Percentiles rank a stretch among this genome's conserved stretches.
Evolutionary conservation across 2,329 filamentous ascomycete species (phyloP).

Genomic region (Fusarium hostae): DNA sequence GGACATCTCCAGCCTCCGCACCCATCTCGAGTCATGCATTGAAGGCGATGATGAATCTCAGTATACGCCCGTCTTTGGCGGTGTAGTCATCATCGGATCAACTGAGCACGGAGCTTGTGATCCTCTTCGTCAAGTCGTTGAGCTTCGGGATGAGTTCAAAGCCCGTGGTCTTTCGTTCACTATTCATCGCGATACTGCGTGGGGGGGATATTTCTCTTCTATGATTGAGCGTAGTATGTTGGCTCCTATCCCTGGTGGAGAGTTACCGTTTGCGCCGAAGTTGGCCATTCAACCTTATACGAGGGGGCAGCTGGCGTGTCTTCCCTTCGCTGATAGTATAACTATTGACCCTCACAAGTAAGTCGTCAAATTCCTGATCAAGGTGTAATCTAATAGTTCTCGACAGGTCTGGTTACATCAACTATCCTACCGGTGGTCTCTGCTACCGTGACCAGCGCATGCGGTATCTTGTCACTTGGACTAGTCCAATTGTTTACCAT

Average conservation of each 20-base stretch:
- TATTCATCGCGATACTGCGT: neutral
- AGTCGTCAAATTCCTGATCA: fast-evolving
- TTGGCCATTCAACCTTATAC: neutral
- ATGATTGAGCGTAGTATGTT: neutral
- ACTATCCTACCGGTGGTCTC: neutral
- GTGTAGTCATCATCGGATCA: neutral
- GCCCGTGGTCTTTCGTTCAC: neutral
- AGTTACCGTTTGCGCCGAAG: neutral
- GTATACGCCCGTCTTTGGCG: neutral
- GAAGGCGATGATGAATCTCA: neutral
- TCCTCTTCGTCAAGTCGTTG: neutral
- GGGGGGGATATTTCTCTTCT: neutral
- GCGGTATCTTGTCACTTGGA: neutral
- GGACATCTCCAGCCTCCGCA: neutral
- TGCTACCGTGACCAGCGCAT: neutral
- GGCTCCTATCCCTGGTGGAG: neutral
- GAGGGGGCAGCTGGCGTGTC: neutral
- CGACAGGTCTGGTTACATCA: neutral
- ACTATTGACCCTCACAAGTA: constrained; percentile 1
- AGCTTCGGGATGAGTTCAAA: neutral
- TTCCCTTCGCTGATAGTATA: neutral
- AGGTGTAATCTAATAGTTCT: fast-evolving
- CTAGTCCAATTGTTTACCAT: neutral
- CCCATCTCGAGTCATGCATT: neutral
- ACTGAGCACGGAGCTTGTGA: neutral